Percentiles rank a stretch among this genome's conserved stretches.
Evolutionary conservation across 1,284 basidiomycete genomes (phyloP).

Genomic region (Entoloma clypeatum): DNA sequence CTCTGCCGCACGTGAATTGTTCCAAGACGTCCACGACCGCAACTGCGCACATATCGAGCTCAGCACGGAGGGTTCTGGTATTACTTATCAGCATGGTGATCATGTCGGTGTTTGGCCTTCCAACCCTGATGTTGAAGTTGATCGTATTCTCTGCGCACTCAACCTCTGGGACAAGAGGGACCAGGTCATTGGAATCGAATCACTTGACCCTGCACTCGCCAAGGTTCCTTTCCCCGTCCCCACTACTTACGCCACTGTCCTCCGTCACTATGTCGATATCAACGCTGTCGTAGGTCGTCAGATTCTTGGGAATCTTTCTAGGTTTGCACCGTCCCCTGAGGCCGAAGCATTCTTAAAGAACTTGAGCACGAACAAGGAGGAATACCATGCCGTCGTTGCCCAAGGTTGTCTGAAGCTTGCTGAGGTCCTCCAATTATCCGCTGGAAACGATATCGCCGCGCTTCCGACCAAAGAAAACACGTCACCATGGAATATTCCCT

Average conservation of each 20-base stretch:
- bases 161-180: conserved; percentile 80
- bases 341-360: conserved; percentile 74
- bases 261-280: conserved; percentile 97
- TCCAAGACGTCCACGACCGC: conserved; percentile 69
- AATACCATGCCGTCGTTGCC: conserved; percentile 74
- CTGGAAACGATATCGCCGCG: conserved; percentile 68
- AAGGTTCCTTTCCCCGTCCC: conserved; percentile 99
- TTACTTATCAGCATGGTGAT: conserved; percentile 98
- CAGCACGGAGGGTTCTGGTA: conserved; percentile 90
- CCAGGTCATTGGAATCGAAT: conserved; percentile 86
- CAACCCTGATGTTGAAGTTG: conserved; percentile 90
- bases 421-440: conserved; percentile 87
- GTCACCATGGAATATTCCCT: conserved; percentile 89
- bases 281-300: conserved; percentile 92
- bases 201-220: conserved; percentile 94
- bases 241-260: conserved; percentile 91
- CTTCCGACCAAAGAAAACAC: conserved; percentile 65
- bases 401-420: conserved; percentile 86
- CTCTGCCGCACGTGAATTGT: conserved; percentile 77
- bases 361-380: conserved; percentile 85
- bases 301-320: conserved; percentile 81
- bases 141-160: conserved; percentile 82
- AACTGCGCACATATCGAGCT: conserved; percentile 97
- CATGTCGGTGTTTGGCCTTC: conserved; percentile 97
- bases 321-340: conserved; percentile 82